Evolutionary conservation across 345 rosid species (phyloP), one percentile per base, ranked within the genome.

Genomic region (Garcia nutans): DNA sequence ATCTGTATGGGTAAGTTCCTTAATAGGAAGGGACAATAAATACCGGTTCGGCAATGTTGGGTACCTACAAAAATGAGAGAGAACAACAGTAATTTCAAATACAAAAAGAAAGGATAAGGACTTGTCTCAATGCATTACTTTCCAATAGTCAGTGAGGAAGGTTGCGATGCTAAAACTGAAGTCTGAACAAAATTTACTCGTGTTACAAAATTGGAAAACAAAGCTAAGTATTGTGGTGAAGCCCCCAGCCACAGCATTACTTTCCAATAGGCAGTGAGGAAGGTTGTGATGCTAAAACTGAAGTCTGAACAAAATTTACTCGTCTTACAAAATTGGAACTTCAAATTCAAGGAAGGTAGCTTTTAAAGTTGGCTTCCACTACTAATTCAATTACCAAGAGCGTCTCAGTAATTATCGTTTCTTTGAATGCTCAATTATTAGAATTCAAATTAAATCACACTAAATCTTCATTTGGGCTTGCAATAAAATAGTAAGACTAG

Each of bases 21-120:
- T 90, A 44, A 92, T 81, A 10, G 97, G 98, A 79, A 94, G 91
- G 55, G 97, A 89, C 72, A 92, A 86, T 77, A 92, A 91, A 80
- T 89, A 89, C 49, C 90, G 71, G 78, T 90, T 90, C n/a, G 97
- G 97, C 85, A 92, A 80, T 71, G 95, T 92, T 12, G 93, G 93
- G 79, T 92, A 94, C 93, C 97, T 94, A 68, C 69, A 61, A 63
- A 72, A 58, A 64, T 52, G 57, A 75, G 68, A 67, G 62, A 82
- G 22, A 61, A 33, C 31, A 31, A 37, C 24, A 22, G 68, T 17
- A 23, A 65, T 28, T 19, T 37, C 22, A 10, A 65, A 20, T 63
- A 47, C 6, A 22, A 8, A 9, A 33, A 41, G 12, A 20, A 37
- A 26, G 11, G 74, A 63, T 71, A 16, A n/a, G 20, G 31, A 17